phyloP scores from a whole-genome alignment of 169 alveolate species.

The Plasmodium blacklocki region DNA sequence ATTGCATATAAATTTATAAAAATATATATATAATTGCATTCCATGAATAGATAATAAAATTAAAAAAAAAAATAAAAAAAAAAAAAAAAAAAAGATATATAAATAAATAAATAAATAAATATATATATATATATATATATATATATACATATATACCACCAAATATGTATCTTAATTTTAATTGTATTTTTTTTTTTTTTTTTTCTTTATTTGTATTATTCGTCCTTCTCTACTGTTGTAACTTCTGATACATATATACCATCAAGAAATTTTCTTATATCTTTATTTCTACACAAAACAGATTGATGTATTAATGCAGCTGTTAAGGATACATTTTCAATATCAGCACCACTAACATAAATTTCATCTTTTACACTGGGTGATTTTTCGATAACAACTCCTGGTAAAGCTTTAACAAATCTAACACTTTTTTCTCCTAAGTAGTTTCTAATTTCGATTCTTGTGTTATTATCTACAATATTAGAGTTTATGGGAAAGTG shows the following conservation, averaged over 20 bases:
- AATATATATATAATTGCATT: no score
- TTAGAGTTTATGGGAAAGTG: constrained; percentile 99
- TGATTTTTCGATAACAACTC: constrained; percentile 94
- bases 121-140: not conserved
- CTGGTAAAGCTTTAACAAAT: constrained; percentile 94
- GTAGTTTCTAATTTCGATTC: constrained; percentile 98
- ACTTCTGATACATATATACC: constrained; percentile 99
- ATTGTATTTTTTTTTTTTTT: no score
- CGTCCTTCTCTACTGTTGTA: constrained; percentile 92
- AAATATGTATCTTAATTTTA: no score
- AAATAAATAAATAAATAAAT: not conserved
- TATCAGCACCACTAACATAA: constrained; percentile 97
- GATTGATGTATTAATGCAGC: constrained; percentile 98
- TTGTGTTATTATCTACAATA: constrained; percentile 94
- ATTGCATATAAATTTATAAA: no score
- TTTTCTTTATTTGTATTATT: constrained; percentile 40
- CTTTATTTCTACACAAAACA: constrained; percentile 97
- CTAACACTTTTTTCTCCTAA: constrained; percentile 99
- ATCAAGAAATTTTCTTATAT: constrained; percentile 99
- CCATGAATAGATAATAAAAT: no score
- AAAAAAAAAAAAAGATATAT: not conserved
- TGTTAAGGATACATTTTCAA: constrained; percentile 97
- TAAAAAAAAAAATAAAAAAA: no score
- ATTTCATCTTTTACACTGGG: constrained; percentile 97
- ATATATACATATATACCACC: not conserved